A percentile compares a stretch with the other conserved stretches of the same genome.
Evolutionary conservation across 495 filamentous ascomycete genomes (phyloP).

Genomic region (Aspergillus biplanus): DNA sequence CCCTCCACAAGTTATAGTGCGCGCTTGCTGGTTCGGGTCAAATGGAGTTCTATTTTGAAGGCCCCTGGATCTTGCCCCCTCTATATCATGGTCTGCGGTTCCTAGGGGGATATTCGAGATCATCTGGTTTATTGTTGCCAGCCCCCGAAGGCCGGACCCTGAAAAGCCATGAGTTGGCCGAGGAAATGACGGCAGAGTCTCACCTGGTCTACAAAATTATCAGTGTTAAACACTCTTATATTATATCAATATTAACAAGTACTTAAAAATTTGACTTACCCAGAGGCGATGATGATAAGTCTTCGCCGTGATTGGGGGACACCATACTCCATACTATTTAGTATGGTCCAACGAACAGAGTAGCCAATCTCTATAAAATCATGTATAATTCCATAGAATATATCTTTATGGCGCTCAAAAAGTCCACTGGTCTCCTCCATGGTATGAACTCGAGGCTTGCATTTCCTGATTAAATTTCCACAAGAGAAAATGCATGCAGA

Average conservation of each 20-base stretch:
- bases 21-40: constrained; percentile 53
- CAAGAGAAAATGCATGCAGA: constrained; percentile 71
- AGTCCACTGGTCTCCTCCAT: constrained; percentile 83
- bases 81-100: constrained; percentile 52
- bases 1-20: constrained; percentile 72
- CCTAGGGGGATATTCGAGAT: constrained; percentile 48
- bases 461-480: constrained; percentile 56
- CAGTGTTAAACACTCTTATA: constrained; percentile 16
- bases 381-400: constrained; percentile 63
- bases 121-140: constrained; percentile 49
- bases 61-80: constrained; percentile 25
- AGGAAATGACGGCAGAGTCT: constrained; percentile 72
- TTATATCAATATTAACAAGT: too few species aligned
- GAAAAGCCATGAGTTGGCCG: constrained; percentile 59
- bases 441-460: constrained; percentile 73
- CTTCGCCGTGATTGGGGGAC: constrained; percentile 63
- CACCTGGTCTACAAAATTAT: constrained; percentile 63
- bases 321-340: constrained; percentile 62
- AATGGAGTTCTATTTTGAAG: constrained; percentile 27
- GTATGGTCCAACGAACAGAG: constrained; percentile 63
- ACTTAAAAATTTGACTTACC: constrained; percentile 48
- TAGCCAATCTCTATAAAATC: constrained; percentile 70
- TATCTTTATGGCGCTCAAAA: constrained; percentile 48
- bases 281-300: constrained; percentile 78
- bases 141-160: constrained; percentile 33